These are phyloP conservation scores for Cephaloascus albidus DNA, from an alignment of 805 yeast species.

Conservation along the genomic window DNA sequence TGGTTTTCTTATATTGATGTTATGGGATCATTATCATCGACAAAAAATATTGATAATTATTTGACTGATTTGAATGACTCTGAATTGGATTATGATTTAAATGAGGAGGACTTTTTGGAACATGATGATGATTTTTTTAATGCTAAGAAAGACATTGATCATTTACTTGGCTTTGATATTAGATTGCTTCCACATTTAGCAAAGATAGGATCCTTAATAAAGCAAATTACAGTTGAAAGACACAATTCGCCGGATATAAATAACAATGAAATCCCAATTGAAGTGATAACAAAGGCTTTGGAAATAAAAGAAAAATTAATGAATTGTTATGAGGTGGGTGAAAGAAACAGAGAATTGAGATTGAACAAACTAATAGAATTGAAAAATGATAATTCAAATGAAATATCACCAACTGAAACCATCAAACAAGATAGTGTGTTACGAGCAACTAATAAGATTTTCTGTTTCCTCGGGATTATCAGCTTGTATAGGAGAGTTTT, in stretches of 20 bases:
- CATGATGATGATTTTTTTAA: constrained; percentile 9
- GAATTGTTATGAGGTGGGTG: constrained; percentile 15
- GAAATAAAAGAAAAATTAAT: constrained; percentile 16
- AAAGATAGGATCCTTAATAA: constrained; percentile 32
- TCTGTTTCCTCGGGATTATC: constrained; percentile 42
- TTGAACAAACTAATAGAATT: constrained; percentile 12
- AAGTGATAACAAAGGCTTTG: constrained; percentile 12
- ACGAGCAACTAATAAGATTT: constrained; percentile 41
- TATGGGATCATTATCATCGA: constrained; percentile 52
- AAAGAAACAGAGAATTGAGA: constrained; percentile 13
- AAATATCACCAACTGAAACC: constrained; percentile 10
- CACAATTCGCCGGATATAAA: background rate
- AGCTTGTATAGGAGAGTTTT: constrained; percentile 51
- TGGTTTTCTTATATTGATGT: constrained; percentile 67
- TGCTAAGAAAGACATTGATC: constrained; percentile 41
- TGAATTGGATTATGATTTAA: constrained; percentile 17
- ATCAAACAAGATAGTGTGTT: constrained; percentile 23
- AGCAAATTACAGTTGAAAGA: constrained; percentile 9
- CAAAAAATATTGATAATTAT: constrained; percentile 24
- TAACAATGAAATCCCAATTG: constrained; percentile 8
- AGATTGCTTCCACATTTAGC: constrained; percentile 49
- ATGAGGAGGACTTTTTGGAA: constrained; percentile 9
- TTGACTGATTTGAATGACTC: constrained; percentile 1
- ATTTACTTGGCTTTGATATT: constrained; percentile 58
- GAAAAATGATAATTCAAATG: background rate